A percentile compares a stretch with the other conserved stretches of the same genome.
Conservation (phyloP, 2,329 filamentous ascomycete species). For the Botrytis aclada region DNA sequence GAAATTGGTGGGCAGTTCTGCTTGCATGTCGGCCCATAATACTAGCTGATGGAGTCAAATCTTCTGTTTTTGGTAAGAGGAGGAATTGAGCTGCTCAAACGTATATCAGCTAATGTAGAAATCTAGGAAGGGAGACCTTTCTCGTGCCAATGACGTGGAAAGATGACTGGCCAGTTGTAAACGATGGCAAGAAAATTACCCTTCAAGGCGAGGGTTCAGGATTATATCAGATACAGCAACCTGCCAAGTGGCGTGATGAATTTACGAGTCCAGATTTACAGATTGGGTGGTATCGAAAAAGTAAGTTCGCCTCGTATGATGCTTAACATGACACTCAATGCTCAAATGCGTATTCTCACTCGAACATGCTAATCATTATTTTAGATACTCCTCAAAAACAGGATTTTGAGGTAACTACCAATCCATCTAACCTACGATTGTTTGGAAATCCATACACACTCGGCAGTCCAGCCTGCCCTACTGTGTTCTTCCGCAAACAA, state of each 20-base stretch:
- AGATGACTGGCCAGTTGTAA: constrained; percentile 46
- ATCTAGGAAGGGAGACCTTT: constrained; percentile 53
- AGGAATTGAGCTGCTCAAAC: constrained; percentile 42
- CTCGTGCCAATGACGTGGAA: constrained; percentile 50
- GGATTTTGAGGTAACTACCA: background rate
- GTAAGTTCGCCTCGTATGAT: background rate
- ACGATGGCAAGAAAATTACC: background rate
- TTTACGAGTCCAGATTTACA: background rate
- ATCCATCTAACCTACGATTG: background rate
- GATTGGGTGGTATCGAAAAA: constrained; percentile 16
- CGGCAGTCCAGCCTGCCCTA: background rate
- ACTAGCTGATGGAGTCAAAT: background rate
- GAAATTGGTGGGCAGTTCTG: constrained; percentile 52
- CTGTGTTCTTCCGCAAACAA: constrained; percentile 9
- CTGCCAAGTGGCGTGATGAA: background rate
- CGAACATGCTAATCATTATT: background rate
- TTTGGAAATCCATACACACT: constrained; percentile 1
- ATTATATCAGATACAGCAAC: background rate
- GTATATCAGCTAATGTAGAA: background rate
- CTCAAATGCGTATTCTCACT: background rate
- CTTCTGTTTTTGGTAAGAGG: constrained; percentile 34
- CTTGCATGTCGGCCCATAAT: constrained; percentile 43
- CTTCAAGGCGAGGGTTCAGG: background rate
- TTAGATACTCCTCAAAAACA: background rate
- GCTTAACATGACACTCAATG: fast-evolving